Evolutionary conservation across 2,329 filamentous ascomycete genomes (phyloP).

Genomic region (Phaeosphaeriaceae sp.): DNA sequence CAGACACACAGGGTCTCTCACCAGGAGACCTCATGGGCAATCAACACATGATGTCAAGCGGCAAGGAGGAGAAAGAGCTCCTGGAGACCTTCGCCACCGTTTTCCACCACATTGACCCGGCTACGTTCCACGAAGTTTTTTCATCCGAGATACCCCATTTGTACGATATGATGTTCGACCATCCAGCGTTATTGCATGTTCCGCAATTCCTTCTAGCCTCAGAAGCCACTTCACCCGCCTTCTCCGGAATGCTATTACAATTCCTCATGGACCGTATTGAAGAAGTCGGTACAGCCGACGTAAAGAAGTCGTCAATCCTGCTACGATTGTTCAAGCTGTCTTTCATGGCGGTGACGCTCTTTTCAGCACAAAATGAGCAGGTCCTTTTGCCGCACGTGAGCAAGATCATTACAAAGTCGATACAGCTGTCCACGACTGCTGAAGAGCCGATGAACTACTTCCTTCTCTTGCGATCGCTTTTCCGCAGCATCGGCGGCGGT

Average conservation of each 20-base stretch:
- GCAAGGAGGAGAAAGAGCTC: constrained; percentile 95
- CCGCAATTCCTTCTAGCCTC: constrained; percentile 99
- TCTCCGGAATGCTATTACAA: constrained; percentile 96
- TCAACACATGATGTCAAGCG: constrained; percentile 91
- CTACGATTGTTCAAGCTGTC: constrained; percentile 95
- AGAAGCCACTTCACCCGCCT: constrained; percentile 95
- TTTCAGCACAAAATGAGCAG: constrained; percentile 92
- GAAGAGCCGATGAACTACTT: constrained; percentile 99
- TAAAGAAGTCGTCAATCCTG: constrained; percentile 90
- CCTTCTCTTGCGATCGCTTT: constrained; percentile 86
- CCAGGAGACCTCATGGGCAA: constrained; percentile 93
- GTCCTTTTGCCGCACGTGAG: constrained; percentile 95
- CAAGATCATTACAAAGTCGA: constrained; percentile 96
- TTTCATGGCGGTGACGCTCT: constrained; percentile 98
- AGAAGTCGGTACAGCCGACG: constrained; percentile 89
- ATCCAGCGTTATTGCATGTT: constrained; percentile 90
- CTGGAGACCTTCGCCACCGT: constrained; percentile 97
- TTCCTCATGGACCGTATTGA: constrained; percentile 97
- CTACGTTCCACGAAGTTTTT: constrained; percentile 98
- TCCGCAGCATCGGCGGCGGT: constrained; percentile 94
- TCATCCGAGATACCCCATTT: constrained; percentile 95
- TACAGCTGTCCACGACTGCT: constrained; percentile 92
- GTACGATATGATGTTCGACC: constrained; percentile 97
- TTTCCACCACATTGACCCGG: constrained; percentile 97
- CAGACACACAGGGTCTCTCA: constrained; percentile 77